These are phyloP conservation scores for Kodamaea derodonti DNA, from an alignment of 1,139 yeast species.

Conservation along the genomic window DNA sequence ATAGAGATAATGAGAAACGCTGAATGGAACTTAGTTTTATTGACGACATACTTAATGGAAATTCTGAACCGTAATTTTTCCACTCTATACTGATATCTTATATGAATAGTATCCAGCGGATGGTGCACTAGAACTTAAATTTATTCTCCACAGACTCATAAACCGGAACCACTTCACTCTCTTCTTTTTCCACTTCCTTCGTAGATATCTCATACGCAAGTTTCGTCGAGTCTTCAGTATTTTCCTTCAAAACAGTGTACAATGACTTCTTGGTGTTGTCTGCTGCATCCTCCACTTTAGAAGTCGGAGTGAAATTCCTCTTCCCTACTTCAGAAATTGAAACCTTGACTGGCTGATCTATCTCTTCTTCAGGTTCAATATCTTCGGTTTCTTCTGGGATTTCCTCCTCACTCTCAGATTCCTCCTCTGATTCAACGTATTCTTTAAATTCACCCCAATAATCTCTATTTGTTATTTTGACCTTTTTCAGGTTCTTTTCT, in stretches of 20 bases:
- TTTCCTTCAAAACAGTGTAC: conserved; percentile 31
- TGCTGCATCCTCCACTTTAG: background rate
- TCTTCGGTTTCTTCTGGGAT: conserved; percentile 6
- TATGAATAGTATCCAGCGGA: background rate
- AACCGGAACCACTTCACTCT: conserved; percentile 5
- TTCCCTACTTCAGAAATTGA: conserved; percentile 11
- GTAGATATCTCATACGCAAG: conserved; percentile 18
- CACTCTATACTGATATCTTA: no score
- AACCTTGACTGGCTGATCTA: conserved; percentile 10
- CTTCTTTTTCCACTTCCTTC: conserved; percentile 3
- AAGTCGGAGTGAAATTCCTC: background rate
- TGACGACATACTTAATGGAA: no score
- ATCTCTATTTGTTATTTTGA: conserved; percentile 21
- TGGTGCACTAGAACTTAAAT: conserved; percentile 6
- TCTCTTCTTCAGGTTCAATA: background rate
- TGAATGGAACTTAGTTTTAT: no score
- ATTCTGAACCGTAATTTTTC: no score
- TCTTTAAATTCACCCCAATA: conserved; percentile 43
- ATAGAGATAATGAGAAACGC: no score
- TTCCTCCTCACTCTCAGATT: conserved; percentile 27
- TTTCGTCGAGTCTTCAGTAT: conserved; percentile 11
- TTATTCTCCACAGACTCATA: conserved; percentile 5
- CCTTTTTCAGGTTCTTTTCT: conserved; percentile 23
- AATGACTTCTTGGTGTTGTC: conserved; percentile 8
- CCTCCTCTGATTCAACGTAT: conserved; percentile 33